A percentile compares a stretch with the other conserved stretches of the same genome.
These are phyloP conservation scores for Forsythia suspensa DNA, from an alignment of 257 asterid species.

Conservation along the genomic window DNA sequence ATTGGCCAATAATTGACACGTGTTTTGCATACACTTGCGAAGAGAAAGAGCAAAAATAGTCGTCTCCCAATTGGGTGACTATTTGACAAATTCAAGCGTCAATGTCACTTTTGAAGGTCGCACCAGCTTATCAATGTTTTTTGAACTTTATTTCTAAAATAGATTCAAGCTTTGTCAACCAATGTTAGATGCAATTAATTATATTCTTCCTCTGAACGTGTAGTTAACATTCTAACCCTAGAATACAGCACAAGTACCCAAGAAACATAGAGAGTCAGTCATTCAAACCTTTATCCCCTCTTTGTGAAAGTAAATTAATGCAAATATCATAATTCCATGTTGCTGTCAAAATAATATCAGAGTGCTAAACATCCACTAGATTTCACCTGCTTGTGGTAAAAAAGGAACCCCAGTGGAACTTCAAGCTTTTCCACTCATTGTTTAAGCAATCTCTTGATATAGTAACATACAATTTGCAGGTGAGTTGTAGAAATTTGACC, in stretches of 20 bases:
- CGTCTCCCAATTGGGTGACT: background rate
- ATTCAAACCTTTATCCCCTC: background rate
- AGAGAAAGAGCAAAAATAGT: background rate
- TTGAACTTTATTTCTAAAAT: background rate
- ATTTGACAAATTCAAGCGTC: background rate
- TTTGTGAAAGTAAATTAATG: background rate
- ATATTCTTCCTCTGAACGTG: background rate
- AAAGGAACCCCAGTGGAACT: conserved; percentile 26
- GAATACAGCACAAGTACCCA: background rate
- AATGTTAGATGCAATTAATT: background rate
- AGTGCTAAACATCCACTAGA: conserved; percentile 28
- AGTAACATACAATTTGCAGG: conserved; percentile 44
- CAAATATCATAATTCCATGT: conserved; percentile 15
- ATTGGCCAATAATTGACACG: too few species aligned
- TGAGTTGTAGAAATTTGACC: background rate
- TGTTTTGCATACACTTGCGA: background rate
- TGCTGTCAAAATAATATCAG: conserved; percentile 28
- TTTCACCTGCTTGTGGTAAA: conserved; percentile 36
- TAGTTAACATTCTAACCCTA: background rate
- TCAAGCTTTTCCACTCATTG: conserved; percentile 21
- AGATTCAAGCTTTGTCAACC: background rate
- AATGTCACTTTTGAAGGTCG: background rate
- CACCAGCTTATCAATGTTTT: background rate
- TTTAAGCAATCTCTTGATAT: conserved; percentile 50
- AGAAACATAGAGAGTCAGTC: background rate